Conservation (phyloP, 2,329 filamentous ascomycete genomes). For the Fonsecaea erecta region DNA sequence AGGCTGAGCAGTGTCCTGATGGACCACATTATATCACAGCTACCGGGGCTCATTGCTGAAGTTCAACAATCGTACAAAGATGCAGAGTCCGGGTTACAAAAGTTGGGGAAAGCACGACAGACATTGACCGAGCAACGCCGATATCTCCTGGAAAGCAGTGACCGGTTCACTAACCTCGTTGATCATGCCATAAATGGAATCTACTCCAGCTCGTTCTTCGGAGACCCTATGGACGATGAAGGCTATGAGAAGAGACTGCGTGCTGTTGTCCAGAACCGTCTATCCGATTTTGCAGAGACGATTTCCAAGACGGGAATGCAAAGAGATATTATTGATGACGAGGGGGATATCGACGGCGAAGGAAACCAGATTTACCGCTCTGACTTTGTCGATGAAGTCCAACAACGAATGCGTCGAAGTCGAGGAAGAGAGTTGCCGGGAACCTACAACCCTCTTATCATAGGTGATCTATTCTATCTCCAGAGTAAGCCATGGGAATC, state of each 20-base stretch:
- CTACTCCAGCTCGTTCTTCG: conserved; percentile 45
- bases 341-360: conserved; percentile 27
- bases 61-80: conserved; percentile 39
- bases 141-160: conserved; percentile 34
- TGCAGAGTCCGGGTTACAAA: conserved; percentile 10
- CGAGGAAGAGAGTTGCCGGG: conserved; percentile 63
- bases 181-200: conserved; percentile 41
- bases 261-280: conserved; percentile 40
- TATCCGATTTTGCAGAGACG: conserved; percentile 33
- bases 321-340: conserved; percentile 26
- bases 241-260: conserved; percentile 42
- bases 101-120: conserved; percentile 22
- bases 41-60: conserved; percentile 38
- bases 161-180: conserved; percentile 33
- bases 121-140: conserved; percentile 30
- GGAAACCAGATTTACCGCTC: conserved; percentile 37
- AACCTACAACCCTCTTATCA: conserved; percentile 62
- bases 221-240: conserved; percentile 31
- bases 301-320: conserved; percentile 29
- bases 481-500: conserved; percentile 61
- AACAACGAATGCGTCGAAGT: conserved; percentile 47
- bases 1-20: conserved; percentile 36
- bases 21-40: conserved; percentile 35
- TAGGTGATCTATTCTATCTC: conserved; percentile 64
- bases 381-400: conserved; percentile 50